Base-by-base conservation (phyloP, 306 rosid genomes). In the Fragaria nilgerrensis region DNA sequence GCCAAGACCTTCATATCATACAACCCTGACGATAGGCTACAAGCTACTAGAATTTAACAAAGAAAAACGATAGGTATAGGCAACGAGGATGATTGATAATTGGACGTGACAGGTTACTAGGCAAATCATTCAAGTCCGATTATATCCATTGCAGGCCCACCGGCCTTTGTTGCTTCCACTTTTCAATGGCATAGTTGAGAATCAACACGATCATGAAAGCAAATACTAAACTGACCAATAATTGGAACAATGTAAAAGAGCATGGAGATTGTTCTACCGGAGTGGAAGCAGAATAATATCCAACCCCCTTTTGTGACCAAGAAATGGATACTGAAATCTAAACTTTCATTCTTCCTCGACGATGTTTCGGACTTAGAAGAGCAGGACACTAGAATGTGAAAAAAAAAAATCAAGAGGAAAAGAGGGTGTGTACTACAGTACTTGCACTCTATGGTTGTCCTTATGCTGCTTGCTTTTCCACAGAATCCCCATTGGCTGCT, bases 381-480 rank as follows among this genome's bases (percentile, higher is more conserved):
- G 70, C 44, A 64, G 11, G 69, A 34, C 8, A 64, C 73, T 76
- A 14, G 22, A 65, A 32, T 6, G 11, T 5, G 47, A 32, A 32
- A 32, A 32, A 29, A 32, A 20, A 12, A 9, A 48, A 56, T 49
- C 82, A 64, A 29, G 58, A 25, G 9, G 48, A 27, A 47, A 37
- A 72, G 72, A 76, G 16, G 71, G 39, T 69, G 41, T 22, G 17
- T 48, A 59, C 77, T 47, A 48, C 49, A 32, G 5, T 32, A 41
- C 12, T 58, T 74, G 63, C 41, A 61, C 22, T 70, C 73, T 71
- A 68, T n/a, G 79, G 63, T 65, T 81, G 67, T 69, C 79, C 90
- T 86, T 84, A 45, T 27, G 12, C 82, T 72, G 44, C 87, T 82
- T 78, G 76, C 63, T 81, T 85, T 71, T 79, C 87, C 29, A 74